Conservation (phyloP, 371 early-diverging fungal species). For the Ordospora pajunii region DNA sequence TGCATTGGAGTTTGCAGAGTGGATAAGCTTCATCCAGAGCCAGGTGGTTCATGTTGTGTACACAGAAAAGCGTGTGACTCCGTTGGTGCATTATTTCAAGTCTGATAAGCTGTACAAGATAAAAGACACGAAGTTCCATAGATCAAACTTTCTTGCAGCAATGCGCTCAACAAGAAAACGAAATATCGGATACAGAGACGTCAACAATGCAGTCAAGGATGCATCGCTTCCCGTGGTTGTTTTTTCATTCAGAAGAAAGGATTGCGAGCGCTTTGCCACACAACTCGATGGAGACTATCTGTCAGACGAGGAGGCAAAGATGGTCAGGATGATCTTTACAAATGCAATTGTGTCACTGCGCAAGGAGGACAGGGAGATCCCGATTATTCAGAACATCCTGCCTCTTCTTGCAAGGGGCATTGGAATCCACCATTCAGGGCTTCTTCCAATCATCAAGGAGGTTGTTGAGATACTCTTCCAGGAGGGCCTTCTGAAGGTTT, state of each 20-base stretch:
- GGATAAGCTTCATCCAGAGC: conserved; percentile 87
- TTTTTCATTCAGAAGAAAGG: conserved; percentile 87
- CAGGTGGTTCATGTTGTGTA: conserved; percentile 97
- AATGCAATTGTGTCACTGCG: conserved; percentile 78
- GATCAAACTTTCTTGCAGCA: conserved; percentile 81
- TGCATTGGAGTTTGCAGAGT: conserved; percentile 96
- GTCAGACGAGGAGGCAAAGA: conserved; percentile 72
- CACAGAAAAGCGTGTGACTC: conserved; percentile 95
- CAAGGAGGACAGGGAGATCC: conserved; percentile 82
- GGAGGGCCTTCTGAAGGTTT: conserved; percentile 86
- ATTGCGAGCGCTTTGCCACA: conserved; percentile 84
- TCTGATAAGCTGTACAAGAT: conserved; percentile 39
- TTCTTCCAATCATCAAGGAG: conserved; percentile 95
- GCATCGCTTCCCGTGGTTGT: conserved; percentile 78
- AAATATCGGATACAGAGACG: conserved; percentile 63
- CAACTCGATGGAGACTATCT: conserved; percentile 85
- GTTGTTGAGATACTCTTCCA: conserved; percentile 98
- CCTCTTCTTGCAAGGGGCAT: conserved; percentile 88
- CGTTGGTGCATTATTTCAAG: conserved; percentile 71
- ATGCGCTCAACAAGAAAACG: conserved; percentile 65
- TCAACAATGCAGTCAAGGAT: conserved; percentile 48
- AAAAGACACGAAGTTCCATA: conserved; percentile 69
- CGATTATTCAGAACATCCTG: conserved; percentile 82
- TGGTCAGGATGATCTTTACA: conserved; percentile 74
- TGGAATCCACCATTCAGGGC: conserved; percentile 97